Base-by-base conservation (phyloP, 1,284 basidiomycete genomes). In the Leccinum fallax region DNA sequence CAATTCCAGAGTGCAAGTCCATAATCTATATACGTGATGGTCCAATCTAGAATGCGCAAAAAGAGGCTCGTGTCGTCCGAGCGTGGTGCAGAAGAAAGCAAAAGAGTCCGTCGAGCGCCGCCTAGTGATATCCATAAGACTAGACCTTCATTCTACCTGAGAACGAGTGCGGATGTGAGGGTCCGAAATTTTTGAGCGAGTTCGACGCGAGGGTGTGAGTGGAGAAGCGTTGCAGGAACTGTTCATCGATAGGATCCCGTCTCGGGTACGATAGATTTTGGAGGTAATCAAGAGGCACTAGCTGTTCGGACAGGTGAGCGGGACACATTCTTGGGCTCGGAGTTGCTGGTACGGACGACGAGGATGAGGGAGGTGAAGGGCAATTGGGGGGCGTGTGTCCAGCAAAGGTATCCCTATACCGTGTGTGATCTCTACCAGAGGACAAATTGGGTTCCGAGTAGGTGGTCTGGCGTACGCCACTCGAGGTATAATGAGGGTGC, bases 251-350 rank as follows among this genome's bases (percentile, higher is more conserved):
- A 52, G 86, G 86, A 64, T 88, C 80, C 40, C 86, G 81, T 64
- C 81, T 76, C 32, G 81, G 80, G 40, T 77, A 80, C 15, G 82
- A 74, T 19, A 80, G 76, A 57, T 76, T 80, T 70, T 85, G 80
- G 13, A 88, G 82, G 60, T 84, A 80, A 69, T 87, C 85, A 30
- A 88, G 77, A 19, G 86, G 86, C 5, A 88, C 86, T 2, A 88
- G 78, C 53, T 80, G 77, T 56, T 74, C 78, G 4, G 74, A 69
- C 53, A 69, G 63, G 60, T 71, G 66, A 66, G 67, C 56, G 38
- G 72, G 63, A 57, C 63, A 61, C 60, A 74, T 55, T 61, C 70
- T 62, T 58, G 76, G 76, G 49, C 74, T 76, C 2, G 74, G 74
- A 1, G 76, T 78, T 1, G 67, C 64, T 5, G 71, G 74, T 46